phyloP scores from a whole-genome alignment of 352 stramenopile species.

The Peronospora tabacina region DNA sequence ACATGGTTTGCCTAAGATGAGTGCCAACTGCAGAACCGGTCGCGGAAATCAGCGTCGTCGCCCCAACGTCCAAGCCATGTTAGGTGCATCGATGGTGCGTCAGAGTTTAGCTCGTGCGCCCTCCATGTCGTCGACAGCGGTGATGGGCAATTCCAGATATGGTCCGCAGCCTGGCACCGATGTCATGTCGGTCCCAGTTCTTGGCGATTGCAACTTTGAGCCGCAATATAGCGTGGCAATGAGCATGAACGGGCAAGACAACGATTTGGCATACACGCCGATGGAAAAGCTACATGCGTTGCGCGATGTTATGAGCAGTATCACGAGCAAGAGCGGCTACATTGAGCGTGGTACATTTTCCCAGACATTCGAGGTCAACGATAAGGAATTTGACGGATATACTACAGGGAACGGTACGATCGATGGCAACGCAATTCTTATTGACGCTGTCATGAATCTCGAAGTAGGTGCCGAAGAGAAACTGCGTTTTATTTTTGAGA shows the following conservation, averaged over 20 bases:
- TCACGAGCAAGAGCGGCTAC: slow-evolving; percentile 52
- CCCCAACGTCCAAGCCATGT: slow-evolving; percentile 58
- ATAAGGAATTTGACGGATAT: slow-evolving; percentile 50
- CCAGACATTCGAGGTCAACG: slow-evolving; percentile 58
- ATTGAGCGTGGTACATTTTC: slow-evolving; percentile 74
- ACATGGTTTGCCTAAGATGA: slow-evolving; percentile 13
- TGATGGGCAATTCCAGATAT: slow-evolving; percentile 32
- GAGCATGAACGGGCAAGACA: slow-evolving; percentile 40
- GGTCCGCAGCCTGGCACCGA: slow-evolving; percentile 46
- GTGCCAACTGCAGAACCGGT: slow-evolving; percentile 29
- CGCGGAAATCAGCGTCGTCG: slow-evolving; percentile 29
- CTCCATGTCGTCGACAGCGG: slow-evolving; percentile 35
- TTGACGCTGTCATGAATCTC: slow-evolving; percentile 75
- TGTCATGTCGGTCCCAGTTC: slow-evolving; percentile 51
- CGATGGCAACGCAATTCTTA: slow-evolving; percentile 68
- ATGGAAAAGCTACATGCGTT: slow-evolving; percentile 60
- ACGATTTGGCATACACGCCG: slow-evolving; percentile 28
- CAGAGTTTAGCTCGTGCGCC: slow-evolving; percentile 44
- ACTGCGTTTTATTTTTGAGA: slow-evolving; percentile 81
- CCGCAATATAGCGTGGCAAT: slow-evolving; percentile 60
- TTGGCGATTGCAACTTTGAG: slow-evolving; percentile 61
- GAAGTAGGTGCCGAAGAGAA: slow-evolving; percentile 69
- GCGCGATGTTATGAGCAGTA: slow-evolving; percentile 65
- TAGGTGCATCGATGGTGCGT: slow-evolving; percentile 54
- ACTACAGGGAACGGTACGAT: slow-evolving; percentile 44